Base-by-base conservation (phyloP, 148 eudicot species). In the Rhododendron kiyosumense region DNA sequence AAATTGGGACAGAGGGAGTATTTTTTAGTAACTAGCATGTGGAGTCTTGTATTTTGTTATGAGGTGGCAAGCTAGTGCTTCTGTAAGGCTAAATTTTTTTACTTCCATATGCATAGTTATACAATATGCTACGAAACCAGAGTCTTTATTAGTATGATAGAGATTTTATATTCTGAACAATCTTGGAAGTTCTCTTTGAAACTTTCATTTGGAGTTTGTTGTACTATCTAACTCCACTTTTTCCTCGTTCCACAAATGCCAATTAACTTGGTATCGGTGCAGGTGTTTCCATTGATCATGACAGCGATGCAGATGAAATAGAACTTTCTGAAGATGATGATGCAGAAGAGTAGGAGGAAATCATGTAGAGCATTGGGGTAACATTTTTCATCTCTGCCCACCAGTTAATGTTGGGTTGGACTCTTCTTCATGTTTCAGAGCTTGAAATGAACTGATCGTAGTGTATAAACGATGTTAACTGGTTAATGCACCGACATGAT, bases 281-380 rank as follows among this genome's bases (percentile, higher is more conserved):
- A 76, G 41, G 18, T 92, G 83, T 92, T 67, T 84, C 88, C 30
- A 10, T 77, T 85, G 89, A 87, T 52, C 78, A 79, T 78, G 77
- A 88, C 80, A 88, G 88, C 83, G 97, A 95, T 86, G 91, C 88
- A 74, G 98, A 94, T 87, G 99, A 95, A 88, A 81, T 90, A 83
- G 96, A 93, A 86, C 84, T 83, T 83, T 87, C 85, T 49, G 88
- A 79, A 67, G 87, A n/a, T 26, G 85, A 85, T 84, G 90, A 91
- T 78, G 90, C 83, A 76, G 85, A 87, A 51, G 85, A 76, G 20
- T 2, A 30, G 83, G 45, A 57, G 59, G 77, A 85, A 65, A 69
- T 15, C 49, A 67, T n/a, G 22, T 79, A 36, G 32, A 74, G 71
- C 63, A 30, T 34, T 69, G 1, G 86, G 77, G 45, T 51, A 46